Evolutionary conservation across 805 yeast genomes (phyloP).

Genomic region (Suhomyces canberraensis): DNA sequence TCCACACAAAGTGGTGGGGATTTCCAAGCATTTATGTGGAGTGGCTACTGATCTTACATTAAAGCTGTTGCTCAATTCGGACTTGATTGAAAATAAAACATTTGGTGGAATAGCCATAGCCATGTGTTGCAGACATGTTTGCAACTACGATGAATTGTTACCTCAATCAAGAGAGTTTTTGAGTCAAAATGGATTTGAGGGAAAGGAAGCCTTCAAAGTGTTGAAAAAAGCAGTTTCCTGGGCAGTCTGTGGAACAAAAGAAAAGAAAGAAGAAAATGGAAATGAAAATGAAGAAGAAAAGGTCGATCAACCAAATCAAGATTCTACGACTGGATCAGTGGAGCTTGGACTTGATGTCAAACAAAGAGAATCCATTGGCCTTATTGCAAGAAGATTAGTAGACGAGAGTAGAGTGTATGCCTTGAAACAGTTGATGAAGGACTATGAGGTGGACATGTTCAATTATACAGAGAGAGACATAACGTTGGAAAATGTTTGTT

Average conservation of each 20-base stretch:
- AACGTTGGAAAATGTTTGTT: constrained; percentile 70
- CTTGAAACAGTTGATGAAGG: constrained; percentile 28
- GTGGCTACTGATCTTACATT: constrained; percentile 89
- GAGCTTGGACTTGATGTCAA: constrained; percentile 39
- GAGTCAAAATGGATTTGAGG: constrained; percentile 26
- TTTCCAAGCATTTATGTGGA: constrained; percentile 90
- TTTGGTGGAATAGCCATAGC: constrained; percentile 72
- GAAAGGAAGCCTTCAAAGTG: constrained; percentile 38
- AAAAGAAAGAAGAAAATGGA: constrained; percentile 24
- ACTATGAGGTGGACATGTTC: constrained; percentile 48
- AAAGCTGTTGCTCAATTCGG: constrained; percentile 51
- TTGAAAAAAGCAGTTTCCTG: constrained; percentile 73
- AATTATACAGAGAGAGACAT: constrained; percentile 55
- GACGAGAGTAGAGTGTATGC: constrained; percentile 69
- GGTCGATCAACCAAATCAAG: background rate
- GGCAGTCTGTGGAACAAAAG: constrained; percentile 74
- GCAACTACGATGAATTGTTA: constrained; percentile 57
- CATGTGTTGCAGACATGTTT: constrained; percentile 90
- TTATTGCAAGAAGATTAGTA: constrained; percentile 64
- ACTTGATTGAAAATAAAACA: constrained; percentile 14
- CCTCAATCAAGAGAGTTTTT: constrained; percentile 45
- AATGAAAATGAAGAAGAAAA: constrained; percentile 2
- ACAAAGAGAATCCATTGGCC: constrained; percentile 61
- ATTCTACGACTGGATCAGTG: constrained; percentile 25
- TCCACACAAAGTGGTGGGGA: constrained; percentile 45